Percentiles rank a stretch among this genome's conserved stretches.
These are phyloP conservation scores for Colletotrichum tropicale DNA, from an alignment of 2,329 filamentous ascomycete genomes.

Conservation along the genomic window DNA sequence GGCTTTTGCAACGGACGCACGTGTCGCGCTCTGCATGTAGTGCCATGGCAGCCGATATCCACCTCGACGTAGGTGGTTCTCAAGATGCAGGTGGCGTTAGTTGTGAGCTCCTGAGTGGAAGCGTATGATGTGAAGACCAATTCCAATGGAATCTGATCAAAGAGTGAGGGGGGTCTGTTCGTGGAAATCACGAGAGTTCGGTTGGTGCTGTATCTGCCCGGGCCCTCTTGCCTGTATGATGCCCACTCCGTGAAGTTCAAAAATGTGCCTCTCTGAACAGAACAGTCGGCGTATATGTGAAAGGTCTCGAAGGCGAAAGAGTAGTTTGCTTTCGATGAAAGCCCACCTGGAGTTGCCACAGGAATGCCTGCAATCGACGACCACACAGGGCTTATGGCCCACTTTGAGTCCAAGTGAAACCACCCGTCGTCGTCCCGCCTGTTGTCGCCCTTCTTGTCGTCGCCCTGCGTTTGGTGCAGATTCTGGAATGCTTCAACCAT, in stretches of 20 bases:
- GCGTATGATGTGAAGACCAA: not conserved
- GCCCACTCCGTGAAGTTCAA: not conserved
- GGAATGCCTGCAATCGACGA: not conserved
- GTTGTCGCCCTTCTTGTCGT: too few relatives aligned
- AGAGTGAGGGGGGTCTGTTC: rapidly evolving
- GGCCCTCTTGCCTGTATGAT: not conserved
- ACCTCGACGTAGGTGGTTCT: not conserved
- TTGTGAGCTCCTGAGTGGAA: not conserved
- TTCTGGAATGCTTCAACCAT: not conserved
- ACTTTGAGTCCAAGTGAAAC: not conserved
- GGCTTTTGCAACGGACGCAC: not conserved
- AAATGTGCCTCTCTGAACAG: not conserved
- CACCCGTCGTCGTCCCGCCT: not conserved
- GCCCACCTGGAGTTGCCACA: not conserved
- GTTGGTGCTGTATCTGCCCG: not conserved
- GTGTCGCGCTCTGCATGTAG: not conserved
- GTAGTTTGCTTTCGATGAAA: not conserved
- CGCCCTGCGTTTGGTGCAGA: not conserved
- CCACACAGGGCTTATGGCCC: not conserved
- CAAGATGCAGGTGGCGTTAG: not conserved
- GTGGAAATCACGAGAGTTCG: not conserved
- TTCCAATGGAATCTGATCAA: not conserved
- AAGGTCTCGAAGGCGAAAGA: not conserved
- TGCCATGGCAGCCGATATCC: not conserved
- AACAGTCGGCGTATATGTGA: not conserved